Base-by-base conservation (phyloP, 805 yeast species). In the Ogataea zsoltii region DNA sequence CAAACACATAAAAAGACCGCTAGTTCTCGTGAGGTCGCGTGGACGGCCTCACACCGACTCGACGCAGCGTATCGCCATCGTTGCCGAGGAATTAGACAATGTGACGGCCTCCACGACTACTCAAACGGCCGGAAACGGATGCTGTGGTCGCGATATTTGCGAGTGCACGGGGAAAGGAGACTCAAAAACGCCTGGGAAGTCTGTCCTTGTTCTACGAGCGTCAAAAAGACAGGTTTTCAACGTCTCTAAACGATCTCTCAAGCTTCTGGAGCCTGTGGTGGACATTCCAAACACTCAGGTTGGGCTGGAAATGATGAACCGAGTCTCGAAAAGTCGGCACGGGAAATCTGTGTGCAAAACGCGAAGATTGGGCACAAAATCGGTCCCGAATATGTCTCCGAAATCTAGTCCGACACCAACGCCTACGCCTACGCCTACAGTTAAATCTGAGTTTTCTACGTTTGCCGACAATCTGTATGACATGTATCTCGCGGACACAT, bases 21-120 rank as follows among this genome's bases (percentile, higher is more conserved):
- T 92, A 33, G 82, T 91, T 11, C 88, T 89, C 57, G 97, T 92
- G 11, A 75, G 96, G 21, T 79, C 88, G n/a, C 77, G 96, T 48
- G 99, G 98, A 0, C 69, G 98, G 38, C 97, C 97, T 0, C 72
- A 78, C 21, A 74, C 80, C 9, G 80, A 75, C 41, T 78, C 77
- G 4, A 70, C 70, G 39, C 82, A 79, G 49, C 64, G 88, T 40
- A 71, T 82, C 12, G 88, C 88, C 9, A 80, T 80, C 5, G 69
- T 73, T 56, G 83, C 82, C 3, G 76, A 76, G 35, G 58, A 60
- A 31, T 33, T 54, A 4, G 48, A 44, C 4, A 39, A 29, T 10
- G 40, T 35, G 42, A 39, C 7, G 15, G 29, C 15, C 13, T 11
- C 30, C 10, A 14, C 7, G 13, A 18, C 44, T 2, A 16, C 23